phyloP scores from a whole-genome alignment of 441 rosid genomes.

The Pelargonium australe region DNA sequence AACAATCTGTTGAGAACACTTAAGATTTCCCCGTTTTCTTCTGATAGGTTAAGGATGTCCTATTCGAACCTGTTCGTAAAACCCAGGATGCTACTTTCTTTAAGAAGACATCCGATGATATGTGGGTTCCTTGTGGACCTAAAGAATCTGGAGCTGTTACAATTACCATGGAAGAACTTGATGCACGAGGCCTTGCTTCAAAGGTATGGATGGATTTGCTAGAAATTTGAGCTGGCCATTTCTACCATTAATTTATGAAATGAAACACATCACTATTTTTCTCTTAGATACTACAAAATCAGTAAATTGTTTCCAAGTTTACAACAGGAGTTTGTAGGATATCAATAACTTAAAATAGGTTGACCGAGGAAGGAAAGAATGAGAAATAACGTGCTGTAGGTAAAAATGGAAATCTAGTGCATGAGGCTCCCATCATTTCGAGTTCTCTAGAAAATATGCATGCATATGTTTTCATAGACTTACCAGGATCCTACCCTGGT shows the following conservation, averaged over 20 bases:
- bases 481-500: too few species aligned
- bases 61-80: slow-evolving; percentile 2
- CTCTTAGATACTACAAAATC: neutral
- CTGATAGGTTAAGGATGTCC: slow-evolving; percentile 1
- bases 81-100: slow-evolving; percentile 3
- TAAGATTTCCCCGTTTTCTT: neutral
- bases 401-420: too few species aligned
- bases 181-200: slow-evolving; percentile 1
- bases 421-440: too few species aligned
- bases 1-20: neutral
- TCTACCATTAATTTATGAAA: neutral
- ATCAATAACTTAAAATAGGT: too few species aligned
- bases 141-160: neutral
- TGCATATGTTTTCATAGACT: too few species aligned
- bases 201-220: neutral
- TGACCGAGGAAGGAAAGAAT: too few species aligned
- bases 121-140: slow-evolving; percentile 4
- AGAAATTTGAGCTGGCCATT: neutral
- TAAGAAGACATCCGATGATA: neutral
- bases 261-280: neutral
- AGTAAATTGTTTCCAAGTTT: neutral
- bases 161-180: neutral
- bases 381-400: too few species aligned
- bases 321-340: too few species aligned
- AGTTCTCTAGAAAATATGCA: too few species aligned